Evolutionary conservation across 352 stramenopile species (phyloP).

Genomic region (Phytopythium chamaehyphon): DNA sequence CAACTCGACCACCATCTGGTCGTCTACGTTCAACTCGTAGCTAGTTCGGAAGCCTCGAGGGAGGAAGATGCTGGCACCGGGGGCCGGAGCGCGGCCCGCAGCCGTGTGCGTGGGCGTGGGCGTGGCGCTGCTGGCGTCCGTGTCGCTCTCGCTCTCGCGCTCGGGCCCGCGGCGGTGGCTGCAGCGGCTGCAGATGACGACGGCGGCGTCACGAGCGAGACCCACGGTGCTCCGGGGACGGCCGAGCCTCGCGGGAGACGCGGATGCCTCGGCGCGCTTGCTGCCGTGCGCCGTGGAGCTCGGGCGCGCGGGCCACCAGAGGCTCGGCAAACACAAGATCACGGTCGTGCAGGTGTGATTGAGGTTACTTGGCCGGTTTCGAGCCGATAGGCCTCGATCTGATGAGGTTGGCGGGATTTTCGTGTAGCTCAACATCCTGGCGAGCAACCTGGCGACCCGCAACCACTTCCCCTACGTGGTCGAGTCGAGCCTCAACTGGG

Average conservation of each 20-base stretch:
- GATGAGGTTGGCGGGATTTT: no score
- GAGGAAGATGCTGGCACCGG: constrained; percentile 12
- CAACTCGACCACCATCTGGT: no score
- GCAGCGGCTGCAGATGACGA: constrained; percentile 20
- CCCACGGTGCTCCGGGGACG: constrained; percentile 17
- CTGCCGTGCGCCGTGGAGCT: constrained; percentile 52
- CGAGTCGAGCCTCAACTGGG: constrained; percentile 77
- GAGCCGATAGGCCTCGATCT: no score
- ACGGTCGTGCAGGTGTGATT: constrained; percentile 64
- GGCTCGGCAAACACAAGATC: constrained; percentile 60
- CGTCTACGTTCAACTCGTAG: background rate
- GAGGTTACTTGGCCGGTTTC: no score
- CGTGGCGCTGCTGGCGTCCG: constrained; percentile 62
- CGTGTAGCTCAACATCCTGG: constrained; percentile 83
- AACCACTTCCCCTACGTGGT: constrained; percentile 88
- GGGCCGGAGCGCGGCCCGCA: constrained; percentile 19
- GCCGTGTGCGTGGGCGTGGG: constrained; percentile 67
- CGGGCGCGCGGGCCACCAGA: constrained; percentile 15
- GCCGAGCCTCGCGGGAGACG: constrained; percentile 4
- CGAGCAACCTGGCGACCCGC: constrained; percentile 78
- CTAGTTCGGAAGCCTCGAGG: no score
- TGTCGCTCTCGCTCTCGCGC: constrained; percentile 53
- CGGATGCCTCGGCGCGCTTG: constrained; percentile 14
- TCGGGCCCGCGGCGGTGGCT: constrained; percentile 46
- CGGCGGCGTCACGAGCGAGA: constrained; percentile 8